A percentile compares a stretch with the other conserved stretches of the same genome.
These are phyloP conservation scores for Collybia mongolica DNA, from an alignment of 768 basidiomycete species.

Conservation along the genomic window DNA sequence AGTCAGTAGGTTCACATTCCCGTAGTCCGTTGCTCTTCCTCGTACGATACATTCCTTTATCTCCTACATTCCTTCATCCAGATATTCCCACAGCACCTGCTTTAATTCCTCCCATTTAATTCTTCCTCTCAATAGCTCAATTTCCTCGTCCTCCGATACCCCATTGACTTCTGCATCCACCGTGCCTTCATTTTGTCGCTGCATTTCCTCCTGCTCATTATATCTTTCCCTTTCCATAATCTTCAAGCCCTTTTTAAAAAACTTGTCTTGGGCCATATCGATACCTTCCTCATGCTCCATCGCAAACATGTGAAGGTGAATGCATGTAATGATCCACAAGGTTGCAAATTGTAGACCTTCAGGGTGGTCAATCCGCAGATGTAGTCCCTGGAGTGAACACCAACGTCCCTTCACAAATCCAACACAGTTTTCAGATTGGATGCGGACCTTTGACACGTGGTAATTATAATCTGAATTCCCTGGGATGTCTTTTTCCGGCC, in stretches of 20 bases:
- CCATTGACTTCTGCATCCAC: slow-evolving; percentile 4
- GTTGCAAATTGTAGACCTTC: slow-evolving; percentile 15
- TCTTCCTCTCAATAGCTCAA: slow-evolving; percentile 15
- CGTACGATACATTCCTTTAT: neutral
- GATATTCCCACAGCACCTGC: slow-evolving; percentile 10
- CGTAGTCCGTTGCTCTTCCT: neutral
- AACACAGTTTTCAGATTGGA: slow-evolving; percentile 27
- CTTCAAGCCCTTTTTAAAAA: slow-evolving; percentile 6
- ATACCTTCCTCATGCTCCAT: slow-evolving; percentile 16
- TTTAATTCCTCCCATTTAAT: slow-evolving; percentile 20
- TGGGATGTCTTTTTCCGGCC: slow-evolving; percentile 17
- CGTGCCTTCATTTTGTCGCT: neutral
- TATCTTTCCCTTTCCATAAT: neutral
- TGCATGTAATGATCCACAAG: slow-evolving; percentile 28
- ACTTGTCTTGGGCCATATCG: slow-evolving; percentile 6
- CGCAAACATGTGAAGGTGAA: slow-evolving; percentile 28
- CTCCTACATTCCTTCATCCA: neutral
- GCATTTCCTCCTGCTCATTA: neutral
- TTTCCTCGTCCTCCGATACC: slow-evolving; percentile 7
- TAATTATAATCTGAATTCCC: neutral
- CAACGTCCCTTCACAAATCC: slow-evolving; percentile 28
- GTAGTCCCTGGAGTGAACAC: slow-evolving; percentile 22
- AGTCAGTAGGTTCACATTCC: neutral
- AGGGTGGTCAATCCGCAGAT: slow-evolving; percentile 18
- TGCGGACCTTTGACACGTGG: neutral